phyloP scores from a whole-genome alignment of 441 rosid genomes.

The Aleurites moluccanus region DNA sequence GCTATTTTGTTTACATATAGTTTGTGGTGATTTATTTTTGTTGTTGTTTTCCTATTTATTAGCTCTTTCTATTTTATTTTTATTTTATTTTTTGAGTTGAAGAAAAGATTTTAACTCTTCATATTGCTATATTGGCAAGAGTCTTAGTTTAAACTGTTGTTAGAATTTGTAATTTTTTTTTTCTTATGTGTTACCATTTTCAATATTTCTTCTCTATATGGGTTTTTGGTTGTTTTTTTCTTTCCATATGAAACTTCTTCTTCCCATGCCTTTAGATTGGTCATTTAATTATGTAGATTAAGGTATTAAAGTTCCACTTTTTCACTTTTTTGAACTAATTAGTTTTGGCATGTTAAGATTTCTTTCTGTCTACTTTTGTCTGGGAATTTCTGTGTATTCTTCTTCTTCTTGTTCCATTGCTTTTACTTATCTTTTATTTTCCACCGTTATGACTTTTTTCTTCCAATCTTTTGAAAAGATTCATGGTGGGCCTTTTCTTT shows the following conservation, averaged over 20 bases:
- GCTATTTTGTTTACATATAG: background rate
- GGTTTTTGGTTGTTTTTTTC: background rate
- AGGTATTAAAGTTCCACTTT: background rate
- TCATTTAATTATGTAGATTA: conserved; percentile 5
- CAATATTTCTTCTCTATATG: background rate
- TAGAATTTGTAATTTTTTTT: too few species aligned
- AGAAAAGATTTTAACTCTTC: too few species aligned
- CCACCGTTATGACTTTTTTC: background rate
- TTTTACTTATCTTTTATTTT: conserved; percentile 11
- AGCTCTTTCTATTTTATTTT: too few species aligned
- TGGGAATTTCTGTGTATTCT: background rate
- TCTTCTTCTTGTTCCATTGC: conserved; percentile 7
- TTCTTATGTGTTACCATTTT: background rate
- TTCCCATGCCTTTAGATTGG: background rate
- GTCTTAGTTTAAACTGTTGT: background rate
- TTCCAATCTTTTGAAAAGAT: conserved; percentile 11
- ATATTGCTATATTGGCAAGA: too few species aligned
- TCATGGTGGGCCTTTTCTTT: conserved; percentile 16
- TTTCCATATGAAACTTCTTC: background rate
- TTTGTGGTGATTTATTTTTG: background rate
- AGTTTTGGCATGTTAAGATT: background rate
- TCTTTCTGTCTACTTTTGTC: background rate
- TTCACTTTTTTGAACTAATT: conserved; percentile 4
- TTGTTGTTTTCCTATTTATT: background rate
- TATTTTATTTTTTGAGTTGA: too few species aligned